Evolutionary conservation across 441 rosid genomes (phyloP), one percentile per base, ranked within the genome.

Genomic region (Euphorbia corollata): DNA sequence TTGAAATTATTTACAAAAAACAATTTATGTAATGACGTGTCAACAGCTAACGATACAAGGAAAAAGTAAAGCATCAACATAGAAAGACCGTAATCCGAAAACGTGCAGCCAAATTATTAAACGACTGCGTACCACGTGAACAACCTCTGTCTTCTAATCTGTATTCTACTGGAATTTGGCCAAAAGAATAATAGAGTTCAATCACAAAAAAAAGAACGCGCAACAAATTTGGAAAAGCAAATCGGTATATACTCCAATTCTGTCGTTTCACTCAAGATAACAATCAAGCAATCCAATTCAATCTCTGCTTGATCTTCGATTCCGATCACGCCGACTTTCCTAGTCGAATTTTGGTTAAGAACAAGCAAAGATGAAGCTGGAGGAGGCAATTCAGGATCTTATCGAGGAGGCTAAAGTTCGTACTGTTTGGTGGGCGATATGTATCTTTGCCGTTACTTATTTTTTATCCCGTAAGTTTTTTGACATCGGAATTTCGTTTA

Each of bases 351-450:
- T 57, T 56, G 50, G 53, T 69, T 63, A 60, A 24, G 70, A 7
- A 4, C 0, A 24, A 48, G 41, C 51, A 24, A 77, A 51, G 68
- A 89, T 85, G 98, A 90, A 84, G 87, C 74, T 89, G 68, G 85
- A 87, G 89, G 90, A 87, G 83, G 88, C 85, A 66, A 81, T 95
- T 75, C 84, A 88, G 72, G 98, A 95, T 90, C 97, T 95, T 78
- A 82, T 95, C 69, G 97, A 95, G 71, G 99, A 95, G 71, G 97
- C 91, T 24, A 90, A 91, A 78, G 38, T 84, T 57, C 86, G 98
- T 9, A 82, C 88, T 70, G 83, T 90, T 41, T 88, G 90, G 88
- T 95, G 99, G 98, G 81, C 81, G 6, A 70, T 95, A 18, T 87
- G 87, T 68, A 73, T 92, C 78, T 95, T 90, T 73, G 68, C 82